Evolutionary conservation across 225 moss, liverwort and hornwort genomes (phyloP).

Genomic region (Thuidium tamariscinum): DNA sequence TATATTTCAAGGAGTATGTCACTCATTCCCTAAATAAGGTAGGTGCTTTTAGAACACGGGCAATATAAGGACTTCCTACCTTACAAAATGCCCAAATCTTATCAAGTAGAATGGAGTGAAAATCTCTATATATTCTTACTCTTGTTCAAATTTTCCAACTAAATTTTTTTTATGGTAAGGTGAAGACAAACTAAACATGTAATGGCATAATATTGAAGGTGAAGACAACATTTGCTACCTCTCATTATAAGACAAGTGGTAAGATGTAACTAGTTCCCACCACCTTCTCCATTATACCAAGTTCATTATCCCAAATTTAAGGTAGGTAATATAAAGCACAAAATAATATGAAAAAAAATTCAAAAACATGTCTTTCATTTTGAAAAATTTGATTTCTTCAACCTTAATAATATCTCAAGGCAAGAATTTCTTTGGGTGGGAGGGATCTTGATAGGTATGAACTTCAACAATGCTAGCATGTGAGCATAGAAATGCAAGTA

Average conservation of each 20-base stretch:
- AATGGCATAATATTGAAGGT: neutral
- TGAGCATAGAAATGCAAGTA: too few species aligned
- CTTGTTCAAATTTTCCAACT: neutral
- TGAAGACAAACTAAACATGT: neutral
- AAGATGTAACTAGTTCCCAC: rapidly evolving
- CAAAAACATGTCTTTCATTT: neutral
- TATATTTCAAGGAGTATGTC: too few species aligned
- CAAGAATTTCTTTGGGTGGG: rapidly evolving
- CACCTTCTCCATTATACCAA: neutral
- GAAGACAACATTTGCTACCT: neutral
- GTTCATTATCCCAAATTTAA: too few species aligned
- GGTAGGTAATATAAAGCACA: neutral
- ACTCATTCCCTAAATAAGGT: too few species aligned
- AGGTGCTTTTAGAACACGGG: too few species aligned
- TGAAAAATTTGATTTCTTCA: neutral
- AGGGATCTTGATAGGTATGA: neutral
- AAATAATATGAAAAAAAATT: neutral
- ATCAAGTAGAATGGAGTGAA: rapidly evolving
- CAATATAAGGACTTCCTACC: too few species aligned
- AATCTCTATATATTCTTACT: too few species aligned
- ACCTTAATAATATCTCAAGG: neutral
- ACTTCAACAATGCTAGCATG: neutral
- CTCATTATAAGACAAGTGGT: neutral
- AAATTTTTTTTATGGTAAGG: neutral
- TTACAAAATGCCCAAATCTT: neutral